Percentiles rank a stretch among this genome's conserved stretches.
These are phyloP conservation scores for Fragaria ananassa DNA, from an alignment of 306 rosid genomes.

Conservation along the genomic window DNA sequence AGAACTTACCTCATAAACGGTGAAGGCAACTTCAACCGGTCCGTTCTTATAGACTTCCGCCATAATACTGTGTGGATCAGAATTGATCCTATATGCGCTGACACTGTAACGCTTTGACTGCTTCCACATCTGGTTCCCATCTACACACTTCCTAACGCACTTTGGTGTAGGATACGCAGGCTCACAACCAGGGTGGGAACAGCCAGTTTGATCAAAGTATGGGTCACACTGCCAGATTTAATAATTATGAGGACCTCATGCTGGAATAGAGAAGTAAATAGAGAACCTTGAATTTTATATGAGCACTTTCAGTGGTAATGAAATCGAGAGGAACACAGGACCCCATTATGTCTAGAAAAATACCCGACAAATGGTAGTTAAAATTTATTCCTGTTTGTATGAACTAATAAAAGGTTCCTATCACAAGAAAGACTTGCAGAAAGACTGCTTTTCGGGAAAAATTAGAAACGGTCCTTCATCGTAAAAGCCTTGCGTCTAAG, in stretches of 20 bases:
- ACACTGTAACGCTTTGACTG: slow-evolving; percentile 71
- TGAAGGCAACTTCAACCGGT: slow-evolving; percentile 88
- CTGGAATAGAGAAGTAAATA: slow-evolving; percentile 15
- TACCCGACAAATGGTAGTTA: background rate
- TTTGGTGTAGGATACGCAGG: slow-evolving; percentile 76
- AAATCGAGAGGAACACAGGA: background rate
- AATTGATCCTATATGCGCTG: slow-evolving; percentile 53
- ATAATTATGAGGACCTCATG: slow-evolving; percentile 6
- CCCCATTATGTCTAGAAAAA: background rate
- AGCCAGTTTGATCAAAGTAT: slow-evolving; percentile 79
- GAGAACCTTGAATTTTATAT: slow-evolving; percentile 10
- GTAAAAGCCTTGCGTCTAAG: background rate
- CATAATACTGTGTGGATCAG: slow-evolving; percentile 75
- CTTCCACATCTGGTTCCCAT: slow-evolving; percentile 68
- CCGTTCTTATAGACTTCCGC: slow-evolving; percentile 86
- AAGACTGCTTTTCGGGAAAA: background rate
- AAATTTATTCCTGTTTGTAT: background rate
- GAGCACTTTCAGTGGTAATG: background rate
- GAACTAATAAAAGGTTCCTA: background rate
- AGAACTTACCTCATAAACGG: slow-evolving; percentile 78
- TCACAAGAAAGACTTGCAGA: background rate
- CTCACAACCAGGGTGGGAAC: slow-evolving; percentile 98
- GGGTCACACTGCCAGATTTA: slow-evolving; percentile 75
- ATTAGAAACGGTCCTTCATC: background rate
- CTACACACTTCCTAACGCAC: slow-evolving; percentile 65